Evolutionary conservation across 495 filamentous ascomycete genomes (phyloP).

Genomic region (Hyphodiscus hymeniophilus): DNA sequence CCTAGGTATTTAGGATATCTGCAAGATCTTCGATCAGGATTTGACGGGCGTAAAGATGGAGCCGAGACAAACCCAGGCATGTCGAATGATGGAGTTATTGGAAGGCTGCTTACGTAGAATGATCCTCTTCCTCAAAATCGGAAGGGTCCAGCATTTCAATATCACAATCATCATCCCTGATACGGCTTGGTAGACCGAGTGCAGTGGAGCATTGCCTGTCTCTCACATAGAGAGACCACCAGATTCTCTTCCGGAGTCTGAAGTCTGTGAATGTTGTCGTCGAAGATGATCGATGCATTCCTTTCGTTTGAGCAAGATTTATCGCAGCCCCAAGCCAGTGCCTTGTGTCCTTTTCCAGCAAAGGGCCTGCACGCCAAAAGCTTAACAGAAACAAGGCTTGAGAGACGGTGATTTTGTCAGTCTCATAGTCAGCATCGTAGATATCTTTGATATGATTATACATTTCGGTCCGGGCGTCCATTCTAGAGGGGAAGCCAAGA

Average conservation of each 20-base stretch:
- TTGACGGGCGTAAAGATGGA: too few species aligned
- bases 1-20: constrained; percentile 13
- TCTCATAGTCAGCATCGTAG: constrained; percentile 36
- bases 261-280: constrained; percentile 23
- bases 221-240: constrained; percentile 43
- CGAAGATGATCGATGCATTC: constrained; percentile 37
- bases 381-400: constrained; percentile 38
- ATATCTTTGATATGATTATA: constrained; percentile 36
- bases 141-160: constrained; percentile 29
- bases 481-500: constrained; percentile 29
- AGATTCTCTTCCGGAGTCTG: constrained; percentile 35
- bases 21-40: too few species aligned
- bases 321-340: constrained; percentile 37
- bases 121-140: constrained; percentile 30
- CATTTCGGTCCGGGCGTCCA: constrained; percentile 32
- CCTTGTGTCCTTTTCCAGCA: constrained; percentile 33
- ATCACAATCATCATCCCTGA: constrained; percentile 43
- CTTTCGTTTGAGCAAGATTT: constrained; percentile 34
- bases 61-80: too few species aligned
- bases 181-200: constrained; percentile 48
- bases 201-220: constrained; percentile 52
- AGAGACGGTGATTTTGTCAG: constrained; percentile 28
- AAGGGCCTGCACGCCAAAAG: constrained; percentile 34
- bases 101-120: too few species aligned
- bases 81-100: too few species aligned